Evolutionary conservation across 2,329 filamentous ascomycete genomes (phyloP), one percentile per base, ranked within the genome.

Genomic region (Penicillium sp.): DNA sequence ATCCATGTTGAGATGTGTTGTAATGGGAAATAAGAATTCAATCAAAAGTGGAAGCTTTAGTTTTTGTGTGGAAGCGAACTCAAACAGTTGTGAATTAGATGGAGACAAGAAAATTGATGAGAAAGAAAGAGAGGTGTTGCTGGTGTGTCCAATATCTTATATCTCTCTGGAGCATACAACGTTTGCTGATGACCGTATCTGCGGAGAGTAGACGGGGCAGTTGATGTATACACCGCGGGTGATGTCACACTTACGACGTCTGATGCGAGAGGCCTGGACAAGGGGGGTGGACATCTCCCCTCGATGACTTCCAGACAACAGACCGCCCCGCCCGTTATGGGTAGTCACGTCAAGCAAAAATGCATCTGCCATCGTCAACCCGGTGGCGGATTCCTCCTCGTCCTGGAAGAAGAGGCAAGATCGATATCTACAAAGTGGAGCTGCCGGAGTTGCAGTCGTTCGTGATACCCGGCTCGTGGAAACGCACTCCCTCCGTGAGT

Each of bases 211-310:
- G 25, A 42, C 36, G n/a, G 35, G 24, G 32, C 33, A 35, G 42
- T 29, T 9, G 34, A 41, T 12, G 25, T 5, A 40, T 5, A 39
- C 27, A 29, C 41, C 37, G 25, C 33, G 9, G 12, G 52, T 66
- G 63, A 66, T 65, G 63, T 66, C 63, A 66, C 49, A 48, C 55
- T 65, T 65, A 66, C 64, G 58, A 55, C 49, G 26, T 11, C 29
- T 11, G 29, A 32, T 32, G 29, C 29, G 32, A 27, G 44, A 45
- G 27, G 26, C 26, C 4, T 27, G 43, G 34, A 11, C 47, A 53
- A 29, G 24, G 11, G 43, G 29, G 41, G 32, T 41, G 49, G 41
- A 42, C 32, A 51, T 46, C 49, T 51, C 53, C 54, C 48, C 26
- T 48, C 51, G 47, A 44, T 41, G 47, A 32, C 29, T 11, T 32